Conservation (phyloP, 169 alveolate species). For the Plasmodium coatneyi region DNA sequence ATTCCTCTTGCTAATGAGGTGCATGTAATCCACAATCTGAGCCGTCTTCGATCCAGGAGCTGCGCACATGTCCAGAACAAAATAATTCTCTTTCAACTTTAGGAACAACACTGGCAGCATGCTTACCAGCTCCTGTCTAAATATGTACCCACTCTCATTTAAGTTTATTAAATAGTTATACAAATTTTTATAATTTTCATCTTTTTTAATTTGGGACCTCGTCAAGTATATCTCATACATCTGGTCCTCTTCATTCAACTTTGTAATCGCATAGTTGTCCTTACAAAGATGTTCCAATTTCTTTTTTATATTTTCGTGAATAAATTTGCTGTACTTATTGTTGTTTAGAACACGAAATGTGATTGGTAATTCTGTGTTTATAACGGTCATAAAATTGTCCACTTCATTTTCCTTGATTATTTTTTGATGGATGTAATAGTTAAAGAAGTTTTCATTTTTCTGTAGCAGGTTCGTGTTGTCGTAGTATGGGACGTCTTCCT, state of each 20-base stretch:
- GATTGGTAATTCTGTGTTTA: constrained; percentile 77
- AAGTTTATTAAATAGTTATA: constrained; percentile 84
- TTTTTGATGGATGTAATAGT: constrained; percentile 78
- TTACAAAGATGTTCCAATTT: constrained; percentile 47
- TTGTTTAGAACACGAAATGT: constrained; percentile 79
- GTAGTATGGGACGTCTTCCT: constrained; percentile 35
- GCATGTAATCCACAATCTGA: constrained; percentile 78
- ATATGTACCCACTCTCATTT: constrained; percentile 93
- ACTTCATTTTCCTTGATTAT: constrained; percentile 77
- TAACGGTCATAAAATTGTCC: constrained; percentile 77
- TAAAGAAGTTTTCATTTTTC: constrained; percentile 78
- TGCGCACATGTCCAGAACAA: constrained; percentile 96
- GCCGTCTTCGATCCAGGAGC: constrained; percentile 96
- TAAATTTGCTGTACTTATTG: constrained; percentile 53
- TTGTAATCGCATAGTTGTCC: constrained; percentile 29
- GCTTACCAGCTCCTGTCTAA: constrained; percentile 96
- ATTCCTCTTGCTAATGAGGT: constrained; percentile 28
- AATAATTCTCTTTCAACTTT: constrained; percentile 89
- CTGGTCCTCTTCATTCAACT: constrained; percentile 71
- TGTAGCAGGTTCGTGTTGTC: constrained; percentile 29
- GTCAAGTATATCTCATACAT: constrained; percentile 72
- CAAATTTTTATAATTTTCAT: constrained; percentile 75
- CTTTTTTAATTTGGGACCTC: constrained; percentile 78
- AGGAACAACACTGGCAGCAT: constrained; percentile 97
- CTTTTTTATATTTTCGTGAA: constrained; percentile 51